Evolutionary conservation across 768 basidiomycete species (phyloP).

Genomic region (Lanmaoa rubissima): DNA sequence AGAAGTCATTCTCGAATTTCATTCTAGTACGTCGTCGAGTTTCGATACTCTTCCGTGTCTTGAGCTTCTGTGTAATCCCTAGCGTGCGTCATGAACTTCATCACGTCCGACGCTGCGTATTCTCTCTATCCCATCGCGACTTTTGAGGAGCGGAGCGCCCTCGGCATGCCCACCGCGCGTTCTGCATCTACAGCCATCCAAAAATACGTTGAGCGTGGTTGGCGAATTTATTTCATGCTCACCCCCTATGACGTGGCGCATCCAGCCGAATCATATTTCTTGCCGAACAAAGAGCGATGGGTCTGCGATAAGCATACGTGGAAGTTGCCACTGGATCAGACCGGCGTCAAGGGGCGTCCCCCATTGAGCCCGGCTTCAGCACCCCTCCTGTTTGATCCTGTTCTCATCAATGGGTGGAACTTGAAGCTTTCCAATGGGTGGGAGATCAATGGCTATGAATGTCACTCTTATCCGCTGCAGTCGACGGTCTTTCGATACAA

Average conservation of each 20-base stretch:
- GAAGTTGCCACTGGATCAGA: conserved; percentile 30
- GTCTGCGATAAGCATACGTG: conserved; percentile 34
- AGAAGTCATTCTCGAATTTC: conserved; percentile 42
- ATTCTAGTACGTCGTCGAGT: conserved; percentile 40
- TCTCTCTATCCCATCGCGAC: conserved; percentile 42
- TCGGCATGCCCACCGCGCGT: conserved; percentile 17
- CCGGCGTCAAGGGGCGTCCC: conserved; percentile 9
- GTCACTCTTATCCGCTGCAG: conserved; percentile 1
- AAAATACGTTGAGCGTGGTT: conserved; percentile 41
- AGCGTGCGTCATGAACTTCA: conserved; percentile 35
- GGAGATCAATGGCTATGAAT: not conserved
- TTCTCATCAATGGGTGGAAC: conserved; percentile 20
- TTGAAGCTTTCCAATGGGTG: not conserved
- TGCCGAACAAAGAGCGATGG: conserved; percentile 25
- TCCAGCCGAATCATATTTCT: conserved; percentile 12
- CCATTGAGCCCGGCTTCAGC: conserved; percentile 10
- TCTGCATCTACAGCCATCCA: conserved; percentile 8
- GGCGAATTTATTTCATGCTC: conserved; percentile 9
- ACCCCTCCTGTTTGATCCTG: conserved; percentile 15
- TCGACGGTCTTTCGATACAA: conserved; percentile 28
- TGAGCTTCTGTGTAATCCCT: conserved; percentile 14
- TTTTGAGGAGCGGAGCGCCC: conserved; percentile 32
- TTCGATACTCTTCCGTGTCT: not conserved
- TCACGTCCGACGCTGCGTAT: conserved; percentile 41
- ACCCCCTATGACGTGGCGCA: not conserved